These are phyloP conservation scores for Lasiodiplodia hormozganensis DNA, from an alignment of 2,329 filamentous ascomycete species.

Conservation along the genomic window DNA sequence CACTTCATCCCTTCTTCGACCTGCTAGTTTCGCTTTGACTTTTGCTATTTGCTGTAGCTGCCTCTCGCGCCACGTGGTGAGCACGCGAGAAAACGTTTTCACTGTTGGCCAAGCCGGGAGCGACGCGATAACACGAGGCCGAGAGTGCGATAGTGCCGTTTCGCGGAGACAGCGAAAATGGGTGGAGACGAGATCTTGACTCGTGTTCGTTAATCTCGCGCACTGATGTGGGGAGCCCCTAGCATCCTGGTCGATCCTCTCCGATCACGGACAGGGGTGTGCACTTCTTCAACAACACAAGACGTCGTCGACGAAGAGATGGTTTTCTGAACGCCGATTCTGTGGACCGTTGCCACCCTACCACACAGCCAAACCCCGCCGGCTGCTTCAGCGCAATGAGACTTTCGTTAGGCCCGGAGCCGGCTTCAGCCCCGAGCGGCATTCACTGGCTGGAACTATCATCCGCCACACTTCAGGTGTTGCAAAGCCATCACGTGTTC, in stretches of 20 bases:
- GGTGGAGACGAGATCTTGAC: not conserved
- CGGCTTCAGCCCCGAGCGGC: too few relatives aligned
- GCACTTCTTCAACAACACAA: not conserved
- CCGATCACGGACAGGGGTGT: constrained; percentile 21
- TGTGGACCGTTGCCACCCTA: too few relatives aligned
- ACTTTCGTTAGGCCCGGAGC: too few relatives aligned
- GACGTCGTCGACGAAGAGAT: too few relatives aligned
- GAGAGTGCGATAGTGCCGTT: not conserved
- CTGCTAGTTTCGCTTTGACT: not conserved
- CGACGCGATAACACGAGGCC: not conserved
- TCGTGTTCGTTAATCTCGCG: constrained; percentile 3
- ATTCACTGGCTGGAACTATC: too few relatives aligned
- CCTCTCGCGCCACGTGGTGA: not conserved
- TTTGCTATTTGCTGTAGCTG: not conserved
- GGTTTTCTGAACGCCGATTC: not conserved
- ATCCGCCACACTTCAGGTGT: too few relatives aligned
- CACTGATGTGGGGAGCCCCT: constrained; percentile 7
- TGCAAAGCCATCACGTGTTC: too few relatives aligned
- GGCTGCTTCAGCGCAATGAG: too few relatives aligned
- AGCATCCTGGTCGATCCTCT: constrained; percentile 12
- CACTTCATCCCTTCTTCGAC: not conserved
- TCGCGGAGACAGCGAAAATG: not conserved
- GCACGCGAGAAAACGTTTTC: not conserved
- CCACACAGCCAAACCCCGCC: too few relatives aligned
- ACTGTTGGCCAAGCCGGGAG: not conserved